Evolutionary conservation across 768 basidiomycete species (phyloP), one percentile per base, ranked within the genome.

Genomic region (Trametes maxima): DNA sequence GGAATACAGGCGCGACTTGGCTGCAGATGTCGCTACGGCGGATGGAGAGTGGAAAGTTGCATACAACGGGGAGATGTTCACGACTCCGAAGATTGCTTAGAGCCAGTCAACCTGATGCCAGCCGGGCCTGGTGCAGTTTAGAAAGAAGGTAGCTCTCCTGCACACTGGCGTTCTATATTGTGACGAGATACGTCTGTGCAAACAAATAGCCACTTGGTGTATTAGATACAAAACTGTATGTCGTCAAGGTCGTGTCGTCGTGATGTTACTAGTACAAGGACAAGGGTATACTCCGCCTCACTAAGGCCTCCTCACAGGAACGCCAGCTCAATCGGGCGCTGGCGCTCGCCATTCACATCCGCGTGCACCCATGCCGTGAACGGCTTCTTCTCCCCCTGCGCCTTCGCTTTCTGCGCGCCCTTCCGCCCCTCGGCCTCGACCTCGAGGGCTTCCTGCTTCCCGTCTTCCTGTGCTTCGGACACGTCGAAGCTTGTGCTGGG

Each of bases 1-100:
- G 25, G 80, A 81, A 56, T 91, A 86, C 65, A 72, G 66, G 58
- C 67, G 68, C 22, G 69, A 79, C 35, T 65, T 83, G 24, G 73
- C 76, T 14, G 73, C 69, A 40, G 77, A 78, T 46, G 57, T 69
- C 37, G 68, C 68, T 52, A 61, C n/a, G 10, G 61, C n/a, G 10
- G 61, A 48, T 39, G 73, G 71, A 36, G 68, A 66, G 47, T 74
- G 73, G 73, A 54, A 56, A 4, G 57, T 68, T 8, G 55, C 57
- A 12, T 65, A 47, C 39, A 64, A 68, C 42, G 64, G 67, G 16
- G 57, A 64, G 43, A 50, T 13, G 49, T 43, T 58, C 45, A 22
- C 22, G 12, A 22, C 24, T n/a, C 19, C 51, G 24, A 60, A 60
- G 43, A 33, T 33, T 8, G 28, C 28, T 3, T 33, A 33, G 28